These are phyloP conservation scores for Oxyria digyna DNA, from an alignment of 148 eudicot genomes.

Conservation along the genomic window DNA sequence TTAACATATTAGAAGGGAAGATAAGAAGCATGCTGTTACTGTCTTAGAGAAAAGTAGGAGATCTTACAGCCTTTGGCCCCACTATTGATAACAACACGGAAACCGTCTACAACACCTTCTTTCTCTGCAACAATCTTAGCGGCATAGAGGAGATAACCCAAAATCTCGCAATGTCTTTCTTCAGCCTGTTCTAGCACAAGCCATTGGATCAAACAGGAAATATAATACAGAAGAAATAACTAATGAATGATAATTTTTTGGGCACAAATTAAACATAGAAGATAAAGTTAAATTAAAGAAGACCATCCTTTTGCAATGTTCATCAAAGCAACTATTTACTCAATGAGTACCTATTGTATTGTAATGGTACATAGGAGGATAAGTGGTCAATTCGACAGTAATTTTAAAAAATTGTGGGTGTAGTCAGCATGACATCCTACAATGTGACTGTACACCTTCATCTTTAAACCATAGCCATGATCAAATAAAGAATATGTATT, in stretches of 20 bases:
- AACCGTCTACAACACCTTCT: constrained; percentile 66
- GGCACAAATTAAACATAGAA: neutral
- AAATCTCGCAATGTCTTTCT: constrained; percentile 39
- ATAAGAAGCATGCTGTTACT: neutral
- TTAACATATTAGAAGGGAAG: neutral
- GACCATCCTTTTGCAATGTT: neutral
- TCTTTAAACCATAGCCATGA: neutral
- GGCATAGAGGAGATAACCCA: constrained; percentile 57
- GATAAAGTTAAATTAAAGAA: neutral
- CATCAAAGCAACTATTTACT: neutral
- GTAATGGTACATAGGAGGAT: no score
- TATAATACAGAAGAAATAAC: neutral
- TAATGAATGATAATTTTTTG: neutral
- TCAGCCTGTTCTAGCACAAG: constrained; percentile 34
- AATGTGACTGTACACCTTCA: neutral
- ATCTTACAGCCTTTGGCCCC: constrained; percentile 56
- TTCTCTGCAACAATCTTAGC: constrained; percentile 63
- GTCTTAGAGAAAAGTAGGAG: neutral
- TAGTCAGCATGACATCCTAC: neutral
- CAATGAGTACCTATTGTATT: neutral
- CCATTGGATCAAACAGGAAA: neutral
- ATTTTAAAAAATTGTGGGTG: no score
- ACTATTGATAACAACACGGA: constrained; percentile 61
- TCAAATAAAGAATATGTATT: no score
- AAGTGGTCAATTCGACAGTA: neutral